Percentiles rank a stretch among this genome's conserved stretches.
Conservation (phyloP, 2,329 filamentous ascomycete genomes). For the Penicillium oxalicum region DNA sequence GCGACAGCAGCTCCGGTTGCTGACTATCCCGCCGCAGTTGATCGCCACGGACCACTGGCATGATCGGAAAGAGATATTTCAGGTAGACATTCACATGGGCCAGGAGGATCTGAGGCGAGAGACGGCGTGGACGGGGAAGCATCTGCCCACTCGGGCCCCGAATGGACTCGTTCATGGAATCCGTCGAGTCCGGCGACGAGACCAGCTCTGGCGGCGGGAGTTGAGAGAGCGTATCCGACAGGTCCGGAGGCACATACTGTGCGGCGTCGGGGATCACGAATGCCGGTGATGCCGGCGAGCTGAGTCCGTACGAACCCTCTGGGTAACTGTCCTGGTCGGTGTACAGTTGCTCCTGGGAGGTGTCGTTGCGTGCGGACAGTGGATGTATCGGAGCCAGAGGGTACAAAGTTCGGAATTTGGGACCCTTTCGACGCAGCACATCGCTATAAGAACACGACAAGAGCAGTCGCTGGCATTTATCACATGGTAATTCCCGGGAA, state of each 20-base stretch:
- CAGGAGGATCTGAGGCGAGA: conserved; percentile 31
- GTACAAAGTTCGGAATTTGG: conserved; percentile 36
- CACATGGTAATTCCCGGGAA: conserved; percentile 36
- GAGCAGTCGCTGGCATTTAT: conserved; percentile 35
- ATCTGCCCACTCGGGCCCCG: conserved; percentile 10
- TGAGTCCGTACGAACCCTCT: conserved; percentile 19
- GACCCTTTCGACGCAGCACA: conserved; percentile 35
- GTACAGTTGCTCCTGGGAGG: conserved; percentile 12
- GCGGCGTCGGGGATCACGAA: conserved; percentile 20
- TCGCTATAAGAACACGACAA: conserved; percentile 38
- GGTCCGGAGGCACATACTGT: conserved; percentile 20
- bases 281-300: conserved; percentile 24
- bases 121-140: conserved; percentile 19
- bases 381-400: conserved; percentile 34
- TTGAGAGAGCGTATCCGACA: conserved; percentile 24
- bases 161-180: conserved; percentile 26
- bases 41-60: conserved; percentile 37
- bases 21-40: conserved; percentile 32
- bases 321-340: conserved; percentile 17
- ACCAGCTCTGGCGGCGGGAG: conserved; percentile 28
- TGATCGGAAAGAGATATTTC: conserved; percentile 41
- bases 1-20: conserved; percentile 50
- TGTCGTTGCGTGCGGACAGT: conserved; percentile 19
- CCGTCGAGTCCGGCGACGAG: conserved; percentile 31
- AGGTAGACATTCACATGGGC: conserved; percentile 39